Percentiles rank a stretch among this genome's conserved stretches.
Conservation (phyloP, 495 filamentous ascomycete species). For the Lophiotrema nucula region DNA sequence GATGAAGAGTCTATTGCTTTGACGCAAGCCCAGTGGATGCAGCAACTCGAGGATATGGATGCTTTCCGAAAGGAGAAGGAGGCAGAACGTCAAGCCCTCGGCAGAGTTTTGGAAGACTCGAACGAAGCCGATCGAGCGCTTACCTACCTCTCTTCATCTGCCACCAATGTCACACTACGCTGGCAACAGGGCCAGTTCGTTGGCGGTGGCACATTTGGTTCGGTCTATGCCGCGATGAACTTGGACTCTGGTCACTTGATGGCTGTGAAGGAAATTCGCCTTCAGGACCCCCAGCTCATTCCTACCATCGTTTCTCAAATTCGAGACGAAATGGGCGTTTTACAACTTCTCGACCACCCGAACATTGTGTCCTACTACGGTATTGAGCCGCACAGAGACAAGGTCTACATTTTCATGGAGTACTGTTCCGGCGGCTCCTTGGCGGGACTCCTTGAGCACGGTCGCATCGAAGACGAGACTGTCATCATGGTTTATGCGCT, state of each 20-base stretch:
- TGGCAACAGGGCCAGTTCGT: slow-evolving; percentile 99
- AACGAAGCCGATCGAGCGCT: slow-evolving; percentile 94
- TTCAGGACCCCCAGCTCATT: slow-evolving; percentile 95
- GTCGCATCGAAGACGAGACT: slow-evolving; percentile 95
- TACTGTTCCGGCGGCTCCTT: slow-evolving; percentile 94
- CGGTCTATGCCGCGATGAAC: slow-evolving; percentile 95
- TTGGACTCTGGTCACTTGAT: slow-evolving; percentile 92
- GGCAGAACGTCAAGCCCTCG: slow-evolving; percentile 84
- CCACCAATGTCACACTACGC: slow-evolving; percentile 88
- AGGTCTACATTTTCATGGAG: slow-evolving; percentile 99
- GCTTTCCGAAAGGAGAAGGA: slow-evolving; percentile 72
- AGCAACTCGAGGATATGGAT: slow-evolving; percentile 72
- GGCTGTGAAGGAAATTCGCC: slow-evolving; percentile 97
- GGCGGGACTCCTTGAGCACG: slow-evolving; percentile 88
- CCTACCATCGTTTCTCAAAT: slow-evolving; percentile 91
- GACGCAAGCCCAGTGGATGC: slow-evolving; percentile 69
- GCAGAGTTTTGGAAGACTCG: slow-evolving; percentile 85
- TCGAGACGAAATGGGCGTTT: slow-evolving; percentile 92
- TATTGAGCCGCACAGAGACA: slow-evolving; percentile 96
- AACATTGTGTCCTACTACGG: slow-evolving; percentile 98
- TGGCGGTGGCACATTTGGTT: slow-evolving; percentile 94
- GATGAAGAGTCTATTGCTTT: slow-evolving; percentile 79
- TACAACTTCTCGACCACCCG: slow-evolving; percentile 92
- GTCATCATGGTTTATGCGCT: slow-evolving; percentile 97
- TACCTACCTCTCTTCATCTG: slow-evolving; percentile 86